Base-by-base conservation (phyloP, 768 basidiomycete species). In the Clathrus columnatus region DNA sequence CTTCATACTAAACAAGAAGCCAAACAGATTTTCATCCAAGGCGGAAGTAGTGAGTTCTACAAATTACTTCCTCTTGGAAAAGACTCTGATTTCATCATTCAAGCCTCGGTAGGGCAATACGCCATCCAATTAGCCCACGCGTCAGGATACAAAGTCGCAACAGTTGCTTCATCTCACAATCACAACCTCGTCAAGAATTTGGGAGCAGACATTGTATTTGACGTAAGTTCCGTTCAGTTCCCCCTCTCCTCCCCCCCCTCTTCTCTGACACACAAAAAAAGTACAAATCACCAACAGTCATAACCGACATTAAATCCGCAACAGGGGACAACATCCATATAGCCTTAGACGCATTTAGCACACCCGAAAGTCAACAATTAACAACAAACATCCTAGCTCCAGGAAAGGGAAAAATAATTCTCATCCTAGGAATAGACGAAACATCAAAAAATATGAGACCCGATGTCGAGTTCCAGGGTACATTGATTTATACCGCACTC, bases 141-240 rank as follows among this genome's bases (percentile, higher is more conserved):
- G 2, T 61, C 72, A 0, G 78, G 77, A 16, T 68, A 75, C 56
- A 68, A 68, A 23, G 72, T 78, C 46, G 67, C 75, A 20, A 69
- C 77, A 5, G 74, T 74, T 18, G 70, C 75, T 5, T 77, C 75
- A 0, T 64, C 69, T 14, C 60, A 62, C 29, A 74, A 75, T 58
- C 65, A 68, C 45, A 67, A 63, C 0, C 62, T 71, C 18, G 60
- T 77, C 17, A 69, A 68, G 42, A 58, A 63, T 1, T 61, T 74
- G 8, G 77, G 79, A 2, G 79, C 78, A 1, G 67, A 72, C 27
- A 68, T 67, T 3, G 69, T 73, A 5, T 71, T 75, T 55, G 73
- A 76, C 58, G 49, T 50, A 20, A 3, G 49, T 30, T 26, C 18
- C 30, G 14, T 21, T 50, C 17, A 27, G 14, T 29, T 5, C 28